Evolutionary conservation across 768 basidiomycete genomes (phyloP).

Genomic region (Termitomyces sp.): DNA sequence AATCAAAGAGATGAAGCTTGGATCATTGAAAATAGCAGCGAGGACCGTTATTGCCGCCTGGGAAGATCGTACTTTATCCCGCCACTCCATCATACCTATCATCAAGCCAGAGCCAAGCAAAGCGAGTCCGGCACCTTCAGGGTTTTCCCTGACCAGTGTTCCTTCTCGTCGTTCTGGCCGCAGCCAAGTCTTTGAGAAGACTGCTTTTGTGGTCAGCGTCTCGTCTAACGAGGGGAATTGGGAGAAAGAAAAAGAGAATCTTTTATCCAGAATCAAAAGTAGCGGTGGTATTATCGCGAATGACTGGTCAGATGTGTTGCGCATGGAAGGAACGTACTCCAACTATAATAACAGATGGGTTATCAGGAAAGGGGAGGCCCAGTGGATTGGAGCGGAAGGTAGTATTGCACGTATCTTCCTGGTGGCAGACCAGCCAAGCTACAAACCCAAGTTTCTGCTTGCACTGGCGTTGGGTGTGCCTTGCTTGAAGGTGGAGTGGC

Average conservation of each 20-base stretch:
- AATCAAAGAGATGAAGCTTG: slow-evolving; percentile 27
- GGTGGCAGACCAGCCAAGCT: slow-evolving; percentile 58
- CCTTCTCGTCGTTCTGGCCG: slow-evolving; percentile 26
- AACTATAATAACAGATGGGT: slow-evolving; percentile 48
- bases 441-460: slow-evolving; percentile 77
- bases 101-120: slow-evolving; percentile 29
- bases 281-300: slow-evolving; percentile 58
- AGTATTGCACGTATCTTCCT: slow-evolving; percentile 58
- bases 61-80: slow-evolving; percentile 45
- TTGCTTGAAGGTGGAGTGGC: slow-evolving; percentile 61
- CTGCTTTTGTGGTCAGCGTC: slow-evolving; percentile 62
- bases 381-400: slow-evolving; percentile 37
- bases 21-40: slow-evolving; percentile 45
- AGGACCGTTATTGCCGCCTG: slow-evolving; percentile 49
- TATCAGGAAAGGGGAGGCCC: slow-evolving; percentile 43
- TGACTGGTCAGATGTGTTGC: slow-evolving; percentile 55
- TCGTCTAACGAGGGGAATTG: slow-evolving; percentile 40
- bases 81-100: slow-evolving; percentile 39
- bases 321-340: slow-evolving; percentile 48
- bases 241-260: slow-evolving; percentile 37
- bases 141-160: slow-evolving; percentile 34
- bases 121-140: slow-evolving; percentile 48
- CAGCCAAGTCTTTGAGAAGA: slow-evolving; percentile 39
- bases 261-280: slow-evolving; percentile 40
- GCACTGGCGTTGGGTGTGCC: slow-evolving; percentile 87